Percentiles rank a stretch among this genome's conserved stretches.
These are phyloP conservation scores for Bacterosira constricta DNA, from an alignment of 108 stramenopile genomes.

Conservation along the genomic window DNA sequence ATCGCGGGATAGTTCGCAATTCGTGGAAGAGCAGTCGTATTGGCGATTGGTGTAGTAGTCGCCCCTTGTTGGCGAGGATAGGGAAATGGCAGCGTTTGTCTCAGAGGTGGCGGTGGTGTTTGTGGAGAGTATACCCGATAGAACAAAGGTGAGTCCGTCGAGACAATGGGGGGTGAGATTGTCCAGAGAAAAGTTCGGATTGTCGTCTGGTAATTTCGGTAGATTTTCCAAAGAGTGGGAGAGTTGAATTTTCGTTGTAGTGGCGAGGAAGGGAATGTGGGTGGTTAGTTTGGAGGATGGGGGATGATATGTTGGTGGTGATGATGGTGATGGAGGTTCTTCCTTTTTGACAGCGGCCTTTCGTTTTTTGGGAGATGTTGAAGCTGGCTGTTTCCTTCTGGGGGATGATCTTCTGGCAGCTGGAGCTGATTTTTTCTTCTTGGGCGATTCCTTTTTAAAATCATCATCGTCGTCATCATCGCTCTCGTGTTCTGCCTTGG, in stretches of 20 bases:
- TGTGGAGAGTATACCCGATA: constrained; percentile 67
- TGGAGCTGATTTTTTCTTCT: constrained; percentile 4
- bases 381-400: constrained; percentile 4
- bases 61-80: constrained; percentile 17
- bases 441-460: constrained; percentile 12
- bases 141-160: constrained; percentile 72
- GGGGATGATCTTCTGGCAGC: background rate
- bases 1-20: constrained; percentile 54
- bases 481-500: background rate
- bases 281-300: constrained; percentile 24
- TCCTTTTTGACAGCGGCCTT: background rate
- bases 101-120: background rate
- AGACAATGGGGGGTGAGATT: constrained; percentile 31
- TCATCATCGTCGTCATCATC: constrained; percentile 25
- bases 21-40: background rate
- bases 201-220: background rate
- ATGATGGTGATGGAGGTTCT: too few relatives aligned
- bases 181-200: constrained; percentile 3
- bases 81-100: constrained; percentile 9
- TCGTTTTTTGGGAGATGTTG: constrained; percentile 15
- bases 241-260: background rate
- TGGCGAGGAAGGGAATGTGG: constrained; percentile 20
- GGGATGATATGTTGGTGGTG: constrained; percentile 40
- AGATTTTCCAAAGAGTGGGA: background rate
- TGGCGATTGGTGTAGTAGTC: constrained; percentile 33